Evolutionary conservation across 441 rosid species (phyloP), one percentile per base, ranked within the genome.

Genomic region (Erodium chrysanthum): DNA sequence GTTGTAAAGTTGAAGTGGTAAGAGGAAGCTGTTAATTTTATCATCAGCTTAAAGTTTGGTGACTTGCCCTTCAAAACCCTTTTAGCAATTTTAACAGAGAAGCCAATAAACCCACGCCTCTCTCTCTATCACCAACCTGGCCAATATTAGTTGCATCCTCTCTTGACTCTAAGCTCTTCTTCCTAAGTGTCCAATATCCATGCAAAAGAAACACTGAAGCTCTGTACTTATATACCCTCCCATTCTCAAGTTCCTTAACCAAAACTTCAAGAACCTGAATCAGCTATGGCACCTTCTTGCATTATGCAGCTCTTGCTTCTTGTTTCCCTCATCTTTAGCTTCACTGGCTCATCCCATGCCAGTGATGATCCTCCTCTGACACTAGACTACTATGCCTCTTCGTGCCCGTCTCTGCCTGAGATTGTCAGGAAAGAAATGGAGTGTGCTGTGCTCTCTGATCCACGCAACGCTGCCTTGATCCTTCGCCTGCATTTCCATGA

Each of bases 401-500:
- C 89, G 14, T 91, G 97, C 75, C 97, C 96, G 0, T 69, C 74
- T 7, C 85, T 74, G 54, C 80, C 83, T 18, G 88, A 88, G 33
- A 79, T 88, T 37, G 74, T 91, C 64, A 84, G 71, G 77, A 83
- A 85, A 71, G 96, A 89, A 78, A 89, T 85, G 91, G 95, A 84
- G 74, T 88, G 88, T 29, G 89, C 84, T 20, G 95, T 93, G 56
- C 80, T 83, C 2, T 78, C 84, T 0, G 88, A 93, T 82, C 96
- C 96, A 0, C 85, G 88, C 5, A 93, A 83, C 60, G 97, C 98
- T 4, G 97, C 98, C 68, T 64, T 85, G 54, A 7, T 85, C 2
- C 67, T 89, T 7, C 86, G 97, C 14, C 64, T 93, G 48, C 97
- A 93, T 79, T 89, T 93, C 81, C 97, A 93, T 3, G 96, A 91